A percentile compares a stretch with the other conserved stretches of the same genome.
phyloP scores from a whole-genome alignment of 1,284 basidiomycete genomes.

The Ceratobasidium sp. region DNA sequence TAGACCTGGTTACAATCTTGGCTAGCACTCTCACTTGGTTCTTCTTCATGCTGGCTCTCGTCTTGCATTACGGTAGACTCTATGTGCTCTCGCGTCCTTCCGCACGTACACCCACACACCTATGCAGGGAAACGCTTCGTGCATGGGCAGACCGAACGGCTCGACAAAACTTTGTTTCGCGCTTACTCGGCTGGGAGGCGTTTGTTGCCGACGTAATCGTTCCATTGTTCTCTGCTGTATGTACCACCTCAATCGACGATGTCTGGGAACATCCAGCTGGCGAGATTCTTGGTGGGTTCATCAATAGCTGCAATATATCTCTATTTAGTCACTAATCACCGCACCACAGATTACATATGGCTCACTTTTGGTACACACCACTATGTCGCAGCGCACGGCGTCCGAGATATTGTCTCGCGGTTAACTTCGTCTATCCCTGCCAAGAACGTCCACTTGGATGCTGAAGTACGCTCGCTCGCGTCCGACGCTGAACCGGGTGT shows the following conservation, averaged over 20 bases:
- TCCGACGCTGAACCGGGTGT: conserved; percentile 53
- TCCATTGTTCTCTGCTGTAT: conserved; percentile 77
- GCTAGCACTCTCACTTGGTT: conserved; percentile 7
- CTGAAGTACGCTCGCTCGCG: conserved; percentile 60
- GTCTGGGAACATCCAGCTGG: conserved; percentile 66
- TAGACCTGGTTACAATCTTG: not conserved
- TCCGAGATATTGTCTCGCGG: conserved; percentile 64
- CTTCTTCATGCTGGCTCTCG: conserved; percentile 55
- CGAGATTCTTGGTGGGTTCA: conserved; percentile 64
- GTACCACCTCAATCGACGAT: conserved; percentile 65
- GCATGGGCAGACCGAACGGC: conserved; percentile 60
- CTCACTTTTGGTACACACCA: conserved; percentile 68
- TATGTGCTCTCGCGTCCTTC: conserved; percentile 63
- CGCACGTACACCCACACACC: conserved; percentile 53
- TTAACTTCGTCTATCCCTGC: conserved; percentile 57
- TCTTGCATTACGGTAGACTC: conserved; percentile 66
- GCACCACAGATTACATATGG: conserved; percentile 67
- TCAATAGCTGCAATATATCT: not conserved
- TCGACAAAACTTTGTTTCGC: conserved; percentile 51
- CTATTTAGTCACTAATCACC: not conserved
- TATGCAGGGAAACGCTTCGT: conserved; percentile 57
- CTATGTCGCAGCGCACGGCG: conserved; percentile 66
- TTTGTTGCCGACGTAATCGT: conserved; percentile 67
- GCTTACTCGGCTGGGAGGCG: conserved; percentile 61
- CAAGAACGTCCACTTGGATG: conserved; percentile 63